Percentiles rank a stretch among this genome's conserved stretches.
Evolutionary conservation across 2,329 filamentous ascomycete genomes (phyloP).

Genomic region (Fusarium euwallaceae): DNA sequence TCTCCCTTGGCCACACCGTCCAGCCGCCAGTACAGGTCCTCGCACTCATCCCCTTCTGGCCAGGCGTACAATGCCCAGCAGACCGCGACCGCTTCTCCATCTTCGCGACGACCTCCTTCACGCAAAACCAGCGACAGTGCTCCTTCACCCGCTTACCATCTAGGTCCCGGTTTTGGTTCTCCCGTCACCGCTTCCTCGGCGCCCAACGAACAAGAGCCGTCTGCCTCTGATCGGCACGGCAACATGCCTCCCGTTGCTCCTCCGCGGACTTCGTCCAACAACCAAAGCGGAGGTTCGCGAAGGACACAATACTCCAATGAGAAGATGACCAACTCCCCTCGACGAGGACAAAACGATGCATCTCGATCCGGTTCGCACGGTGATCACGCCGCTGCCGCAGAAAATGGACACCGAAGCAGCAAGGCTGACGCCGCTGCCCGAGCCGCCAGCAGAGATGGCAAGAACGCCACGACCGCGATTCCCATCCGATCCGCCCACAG

Average conservation of each 20-base stretch:
- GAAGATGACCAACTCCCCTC: slow-evolving; percentile 58
- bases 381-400: slow-evolving; percentile 47
- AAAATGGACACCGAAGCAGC: slow-evolving; percentile 49
- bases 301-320: slow-evolving; percentile 61
- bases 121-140: slow-evolving; percentile 66
- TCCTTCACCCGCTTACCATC: slow-evolving; percentile 52
- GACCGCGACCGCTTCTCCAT: slow-evolving; percentile 61
- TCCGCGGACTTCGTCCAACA: slow-evolving; percentile 83
- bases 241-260: slow-evolving; percentile 80
- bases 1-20: slow-evolving; percentile 64
- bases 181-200: slow-evolving; percentile 59
- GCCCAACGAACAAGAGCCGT: slow-evolving; percentile 56
- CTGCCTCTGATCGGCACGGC: slow-evolving; percentile 65
- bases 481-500: slow-evolving; percentile 60
- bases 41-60: slow-evolving; percentile 64
- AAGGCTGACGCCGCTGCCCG: slow-evolving; percentile 56
- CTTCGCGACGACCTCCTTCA: slow-evolving; percentile 66
- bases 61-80: slow-evolving; percentile 70
- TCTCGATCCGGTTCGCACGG: slow-evolving; percentile 52
- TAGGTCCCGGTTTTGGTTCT: slow-evolving; percentile 62
- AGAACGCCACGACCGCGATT: slow-evolving; percentile 54
- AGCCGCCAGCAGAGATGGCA: slow-evolving; percentile 57
- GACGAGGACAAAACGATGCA: slow-evolving; percentile 55
- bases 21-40: slow-evolving; percentile 65
- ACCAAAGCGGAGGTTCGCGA: slow-evolving; percentile 58